These are phyloP conservation scores for Kuraishia capsulata DNA, from an alignment of 805 yeast species.

Conservation along the genomic window DNA sequence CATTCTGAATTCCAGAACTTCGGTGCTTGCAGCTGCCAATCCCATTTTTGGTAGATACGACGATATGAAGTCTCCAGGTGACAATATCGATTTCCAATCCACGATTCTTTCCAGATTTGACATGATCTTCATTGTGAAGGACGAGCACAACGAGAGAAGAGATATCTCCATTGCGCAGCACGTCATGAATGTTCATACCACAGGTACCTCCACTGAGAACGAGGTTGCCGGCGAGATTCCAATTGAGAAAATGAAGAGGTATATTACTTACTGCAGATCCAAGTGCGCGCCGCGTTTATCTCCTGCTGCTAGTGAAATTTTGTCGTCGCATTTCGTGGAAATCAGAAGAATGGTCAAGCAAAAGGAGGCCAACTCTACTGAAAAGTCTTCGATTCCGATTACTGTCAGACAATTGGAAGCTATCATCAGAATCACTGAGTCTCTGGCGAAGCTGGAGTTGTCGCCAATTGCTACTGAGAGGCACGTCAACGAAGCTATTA, in stretches of 20 bases:
- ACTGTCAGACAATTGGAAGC: slow-evolving; percentile 98
- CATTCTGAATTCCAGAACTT: slow-evolving; percentile 88
- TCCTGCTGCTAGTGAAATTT: slow-evolving; percentile 80
- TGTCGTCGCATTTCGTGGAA: slow-evolving; percentile 87
- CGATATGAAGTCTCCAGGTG: slow-evolving; percentile 94
- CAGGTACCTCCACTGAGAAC: slow-evolving; percentile 36
- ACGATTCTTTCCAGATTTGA: slow-evolving; percentile 96
- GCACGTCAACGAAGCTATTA: slow-evolving; percentile 92
- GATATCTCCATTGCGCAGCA: slow-evolving; percentile 90
- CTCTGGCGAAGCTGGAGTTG: slow-evolving; percentile 79
- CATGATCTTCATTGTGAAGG: slow-evolving; percentile 96
- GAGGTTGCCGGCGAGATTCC: slow-evolving; percentile 73
- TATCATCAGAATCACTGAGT: slow-evolving; percentile 88
- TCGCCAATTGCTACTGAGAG: slow-evolving; percentile 77
- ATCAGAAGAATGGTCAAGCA: slow-evolving; percentile 77
- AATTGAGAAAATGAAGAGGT: slow-evolving; percentile 82
- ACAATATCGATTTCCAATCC: slow-evolving; percentile 95
- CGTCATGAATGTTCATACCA: slow-evolving; percentile 91
- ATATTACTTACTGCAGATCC: slow-evolving; percentile 80
- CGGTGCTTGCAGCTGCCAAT: slow-evolving; percentile 96
- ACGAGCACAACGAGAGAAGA: slow-evolving; percentile 79
- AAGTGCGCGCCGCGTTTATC: slow-evolving; percentile 91
- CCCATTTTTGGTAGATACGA: slow-evolving; percentile 96
- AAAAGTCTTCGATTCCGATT: slow-evolving; percentile 91
- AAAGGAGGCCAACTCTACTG: slow-evolving; percentile 74